These are phyloP conservation scores for Aspergillus chevalieri DNA, from an alignment of 2,329 filamentous ascomycete species.

Conservation along the genomic window DNA sequence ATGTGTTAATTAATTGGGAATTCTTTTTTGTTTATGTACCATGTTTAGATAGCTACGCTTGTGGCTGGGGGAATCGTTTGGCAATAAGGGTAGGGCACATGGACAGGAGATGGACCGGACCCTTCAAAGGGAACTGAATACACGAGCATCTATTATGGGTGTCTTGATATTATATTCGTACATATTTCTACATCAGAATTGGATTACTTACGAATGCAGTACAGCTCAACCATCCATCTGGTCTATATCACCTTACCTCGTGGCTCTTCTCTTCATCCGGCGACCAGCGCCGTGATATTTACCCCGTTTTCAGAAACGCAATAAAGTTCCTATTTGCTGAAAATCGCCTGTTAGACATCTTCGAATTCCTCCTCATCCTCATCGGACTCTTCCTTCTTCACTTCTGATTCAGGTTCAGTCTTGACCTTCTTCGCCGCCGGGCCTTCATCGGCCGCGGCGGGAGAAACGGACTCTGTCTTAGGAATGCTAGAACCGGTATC, in stretches of 20 bases:
- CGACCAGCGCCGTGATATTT: too few relatives aligned
- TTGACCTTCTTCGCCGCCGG: constrained; percentile 41
- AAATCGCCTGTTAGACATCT: constrained; percentile 26
- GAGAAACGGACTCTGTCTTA: constrained; percentile 33
- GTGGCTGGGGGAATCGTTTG: neutral
- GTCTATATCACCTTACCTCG: too few relatives aligned
- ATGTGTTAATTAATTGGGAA: constrained; percentile 2
- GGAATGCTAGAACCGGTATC: constrained; percentile 34
- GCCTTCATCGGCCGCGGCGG: constrained; percentile 32
- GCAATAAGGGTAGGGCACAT: neutral
- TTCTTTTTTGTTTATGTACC: neutral
- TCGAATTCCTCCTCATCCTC: constrained; percentile 43
- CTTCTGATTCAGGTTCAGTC: constrained; percentile 22
- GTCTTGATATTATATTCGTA: too few relatives aligned
- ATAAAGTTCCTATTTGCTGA: too few relatives aligned
- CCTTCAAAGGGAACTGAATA: too few relatives aligned
- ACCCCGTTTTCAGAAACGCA: too few relatives aligned
- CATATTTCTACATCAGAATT: too few relatives aligned
- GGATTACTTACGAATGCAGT: too few relatives aligned
- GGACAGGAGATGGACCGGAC: neutral
- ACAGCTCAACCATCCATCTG: too few relatives aligned
- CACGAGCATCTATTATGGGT: too few relatives aligned
- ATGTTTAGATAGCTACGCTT: neutral
- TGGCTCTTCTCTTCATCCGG: too few relatives aligned
- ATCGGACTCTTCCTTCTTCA: constrained; percentile 37